Conservation (phyloP, 2,329 filamentous ascomycete genomes). For the Monosporascus sp. region DNA sequence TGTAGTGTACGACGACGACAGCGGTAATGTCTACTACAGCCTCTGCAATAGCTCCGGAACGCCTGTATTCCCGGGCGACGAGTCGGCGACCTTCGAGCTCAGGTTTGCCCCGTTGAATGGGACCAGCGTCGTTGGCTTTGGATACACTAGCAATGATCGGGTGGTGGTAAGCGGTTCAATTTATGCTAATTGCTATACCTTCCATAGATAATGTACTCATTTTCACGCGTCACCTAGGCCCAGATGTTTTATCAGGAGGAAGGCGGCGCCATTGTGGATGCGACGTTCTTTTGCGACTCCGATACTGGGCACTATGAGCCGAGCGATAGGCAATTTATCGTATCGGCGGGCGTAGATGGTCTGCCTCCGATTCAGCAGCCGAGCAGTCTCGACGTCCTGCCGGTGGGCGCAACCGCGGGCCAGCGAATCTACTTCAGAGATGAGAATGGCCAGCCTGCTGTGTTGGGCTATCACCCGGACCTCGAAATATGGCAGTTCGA, state of each 20-base stretch:
- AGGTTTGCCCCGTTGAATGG: background rate
- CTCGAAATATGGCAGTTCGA: background rate
- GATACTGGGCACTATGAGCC: background rate
- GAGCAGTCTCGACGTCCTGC: background rate
- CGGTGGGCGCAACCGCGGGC: background rate
- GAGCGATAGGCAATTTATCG: background rate
- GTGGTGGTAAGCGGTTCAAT: too few species aligned
- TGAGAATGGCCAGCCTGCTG: background rate
- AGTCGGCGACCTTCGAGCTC: constrained; percentile 3
- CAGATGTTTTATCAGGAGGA: background rate
- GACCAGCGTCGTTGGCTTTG: background rate
- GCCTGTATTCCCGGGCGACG: constrained; percentile 5
- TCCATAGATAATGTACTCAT: too few species aligned
- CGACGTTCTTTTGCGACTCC: background rate
- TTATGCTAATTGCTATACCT: too few species aligned
- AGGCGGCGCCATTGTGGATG: background rate
- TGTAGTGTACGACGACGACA: constrained; percentile 5
- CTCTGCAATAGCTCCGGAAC: constrained; percentile 6
- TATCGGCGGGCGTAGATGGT: background rate
- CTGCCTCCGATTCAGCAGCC: background rate
- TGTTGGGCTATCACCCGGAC: background rate
- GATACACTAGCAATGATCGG: background rate
- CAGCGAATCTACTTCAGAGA: background rate
- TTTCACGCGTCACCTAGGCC: background rate
- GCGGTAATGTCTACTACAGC: constrained; percentile 6